Evolutionary conservation across 495 filamentous ascomycete genomes (phyloP).

Genomic region (Neurospora sp.): DNA sequence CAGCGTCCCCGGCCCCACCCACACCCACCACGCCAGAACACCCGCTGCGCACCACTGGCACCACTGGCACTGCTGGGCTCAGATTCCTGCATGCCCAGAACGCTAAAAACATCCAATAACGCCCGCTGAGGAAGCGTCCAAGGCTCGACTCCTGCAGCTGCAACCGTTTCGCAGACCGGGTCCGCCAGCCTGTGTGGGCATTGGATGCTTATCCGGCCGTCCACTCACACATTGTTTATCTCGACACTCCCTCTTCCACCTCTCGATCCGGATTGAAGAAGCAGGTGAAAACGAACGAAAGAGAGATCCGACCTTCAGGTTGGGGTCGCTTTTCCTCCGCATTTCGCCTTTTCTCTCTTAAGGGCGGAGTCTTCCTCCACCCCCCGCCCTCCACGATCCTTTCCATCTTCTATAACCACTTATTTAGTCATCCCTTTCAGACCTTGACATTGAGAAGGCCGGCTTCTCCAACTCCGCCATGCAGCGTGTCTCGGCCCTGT

Average conservation of each 20-base stretch:
- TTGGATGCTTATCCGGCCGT: neutral
- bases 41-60: neutral
- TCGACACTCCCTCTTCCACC: neutral
- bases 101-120: neutral
- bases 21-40: neutral
- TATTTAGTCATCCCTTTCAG: neutral
- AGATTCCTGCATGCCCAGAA: neutral
- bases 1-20: neutral
- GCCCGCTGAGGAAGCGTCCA: neutral
- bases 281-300: neutral
- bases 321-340: constrained; percentile 1
- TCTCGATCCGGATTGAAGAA: neutral
- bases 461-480: constrained; percentile 22
- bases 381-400: neutral
- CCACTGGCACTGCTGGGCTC: neutral
- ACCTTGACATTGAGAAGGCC: neutral
- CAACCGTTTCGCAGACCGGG: neutral
- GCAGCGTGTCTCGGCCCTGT: constrained; percentile 41
- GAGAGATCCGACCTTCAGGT: constrained; percentile 3
- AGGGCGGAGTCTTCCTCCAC: neutral
- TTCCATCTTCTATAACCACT: neutral
- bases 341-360: neutral
- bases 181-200: neutral
- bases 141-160: neutral
- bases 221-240: neutral